Conservation (phyloP, 148 eudicot species). For the Arctostaphylos glauca region DNA sequence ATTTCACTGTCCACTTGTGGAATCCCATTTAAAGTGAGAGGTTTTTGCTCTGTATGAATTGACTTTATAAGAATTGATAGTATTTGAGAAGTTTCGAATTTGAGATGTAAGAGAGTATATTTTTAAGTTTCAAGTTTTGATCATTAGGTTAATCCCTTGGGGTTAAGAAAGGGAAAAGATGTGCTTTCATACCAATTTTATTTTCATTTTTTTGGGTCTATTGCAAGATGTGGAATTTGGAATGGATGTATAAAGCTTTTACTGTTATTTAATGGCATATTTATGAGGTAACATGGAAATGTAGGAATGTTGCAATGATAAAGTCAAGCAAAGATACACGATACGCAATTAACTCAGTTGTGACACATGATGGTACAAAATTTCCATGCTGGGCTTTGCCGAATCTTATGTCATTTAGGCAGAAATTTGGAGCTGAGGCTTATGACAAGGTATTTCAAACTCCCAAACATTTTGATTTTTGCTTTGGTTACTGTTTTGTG, state of each 20-base stretch:
- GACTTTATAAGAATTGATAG: too few species aligned
- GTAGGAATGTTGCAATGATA: slow-evolving; percentile 75
- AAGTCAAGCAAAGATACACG: slow-evolving; percentile 88
- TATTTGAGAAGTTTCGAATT: too few species aligned
- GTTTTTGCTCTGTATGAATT: too few species aligned
- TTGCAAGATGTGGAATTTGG: neutral
- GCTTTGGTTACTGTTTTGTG: neutral
- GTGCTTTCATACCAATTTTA: too few species aligned
- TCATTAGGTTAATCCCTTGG: too few species aligned
- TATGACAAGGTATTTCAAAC: slow-evolving; percentile 53
- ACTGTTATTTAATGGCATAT: neutral
- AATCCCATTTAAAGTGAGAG: too few species aligned
- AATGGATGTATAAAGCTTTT: neutral
- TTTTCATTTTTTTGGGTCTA: too few species aligned
- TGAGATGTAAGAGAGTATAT: too few species aligned
- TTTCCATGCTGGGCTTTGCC: slow-evolving; percentile 85
- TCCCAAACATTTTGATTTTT: neutral
- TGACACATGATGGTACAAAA: slow-evolving; percentile 78
- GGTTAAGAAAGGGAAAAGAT: too few species aligned
- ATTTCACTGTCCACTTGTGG: too few species aligned
- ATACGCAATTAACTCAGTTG: slow-evolving; percentile 79
- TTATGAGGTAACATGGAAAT: neutral
- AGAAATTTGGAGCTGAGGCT: slow-evolving; percentile 57
- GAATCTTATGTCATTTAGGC: slow-evolving; percentile 53
- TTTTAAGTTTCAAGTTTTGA: too few species aligned